Evolutionary conservation across 805 yeast genomes (phyloP).

Genomic region (Ascoidea rubescens): DNA sequence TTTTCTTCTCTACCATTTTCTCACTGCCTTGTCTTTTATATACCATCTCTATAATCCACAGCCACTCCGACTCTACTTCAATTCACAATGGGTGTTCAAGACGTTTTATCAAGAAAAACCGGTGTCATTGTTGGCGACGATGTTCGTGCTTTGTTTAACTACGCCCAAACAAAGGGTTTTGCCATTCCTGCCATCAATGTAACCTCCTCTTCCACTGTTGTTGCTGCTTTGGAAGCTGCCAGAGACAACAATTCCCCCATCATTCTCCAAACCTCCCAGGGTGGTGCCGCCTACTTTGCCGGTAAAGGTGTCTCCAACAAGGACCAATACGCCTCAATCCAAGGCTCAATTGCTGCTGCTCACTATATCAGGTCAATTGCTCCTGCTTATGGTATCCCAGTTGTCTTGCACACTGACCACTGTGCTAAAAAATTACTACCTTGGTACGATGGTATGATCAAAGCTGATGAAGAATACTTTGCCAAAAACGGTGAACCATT

Average conservation of each 20-base stretch:
- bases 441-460: constrained; percentile 81
- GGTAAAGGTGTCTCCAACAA: constrained; percentile 96
- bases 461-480: constrained; percentile 75
- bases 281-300: constrained; percentile 99
- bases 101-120: constrained; percentile 75
- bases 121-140: constrained; percentile 99
- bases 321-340: constrained; percentile 88
- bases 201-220: constrained; percentile 92
- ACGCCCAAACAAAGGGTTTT: constrained; percentile 85
- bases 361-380: constrained; percentile 95
- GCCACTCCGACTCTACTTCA: too few relatives aligned
- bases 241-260: constrained; percentile 91
- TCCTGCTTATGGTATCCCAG: constrained; percentile 82
- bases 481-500: constrained; percentile 82
- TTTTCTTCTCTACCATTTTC: too few relatives aligned
- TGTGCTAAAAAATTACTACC: constrained; percentile 78
- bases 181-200: constrained; percentile 99
- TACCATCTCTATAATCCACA: too few relatives aligned
- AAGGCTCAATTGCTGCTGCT: constrained; percentile 94
- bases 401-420: constrained; percentile 71
- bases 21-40: too few relatives aligned
- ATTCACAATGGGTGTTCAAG: constrained; percentile 42
- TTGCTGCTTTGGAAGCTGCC: constrained; percentile 95
- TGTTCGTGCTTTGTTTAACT: constrained; percentile 68
- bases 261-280: constrained; percentile 92